A percentile compares a stretch with the other conserved stretches of the same genome.
phyloP scores from a whole-genome alignment of 805 yeast genomes.

The Candida namnaoensis region DNA sequence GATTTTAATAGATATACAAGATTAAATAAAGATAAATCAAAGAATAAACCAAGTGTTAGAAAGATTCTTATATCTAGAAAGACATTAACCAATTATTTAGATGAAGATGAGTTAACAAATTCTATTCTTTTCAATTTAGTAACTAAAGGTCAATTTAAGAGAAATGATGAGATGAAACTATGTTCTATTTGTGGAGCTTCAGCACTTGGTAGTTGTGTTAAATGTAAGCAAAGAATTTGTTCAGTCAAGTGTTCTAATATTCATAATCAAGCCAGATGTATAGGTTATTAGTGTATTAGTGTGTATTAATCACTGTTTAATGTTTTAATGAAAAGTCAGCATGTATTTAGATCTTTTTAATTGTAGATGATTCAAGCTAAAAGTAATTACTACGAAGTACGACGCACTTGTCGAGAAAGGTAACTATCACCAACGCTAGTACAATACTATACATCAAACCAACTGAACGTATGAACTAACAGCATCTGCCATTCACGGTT shows the following conservation, averaged over 20 bases:
- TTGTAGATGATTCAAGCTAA: no score
- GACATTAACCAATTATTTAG: constrained; percentile 29
- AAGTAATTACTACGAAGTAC: no score
- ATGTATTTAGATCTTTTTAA: no score
- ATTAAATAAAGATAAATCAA: constrained; percentile 2
- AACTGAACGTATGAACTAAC: no score
- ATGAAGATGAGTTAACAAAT: constrained; percentile 31
- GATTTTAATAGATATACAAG: constrained; percentile 10
- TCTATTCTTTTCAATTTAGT: constrained; percentile 19
- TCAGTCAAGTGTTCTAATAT: constrained; percentile 28
- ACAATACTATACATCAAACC: no score
- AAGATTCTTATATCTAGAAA: constrained; percentile 31
- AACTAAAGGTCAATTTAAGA: constrained; percentile 19
- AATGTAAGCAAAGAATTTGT: constrained; percentile 33
- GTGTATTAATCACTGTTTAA: no score
- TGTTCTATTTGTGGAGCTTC: constrained; percentile 39
- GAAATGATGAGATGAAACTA: constrained; percentile 27
- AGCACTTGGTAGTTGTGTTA: constrained; percentile 30
- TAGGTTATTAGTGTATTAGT: constrained; percentile 14
- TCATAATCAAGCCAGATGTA: constrained; percentile 36
- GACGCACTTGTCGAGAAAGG: no score
- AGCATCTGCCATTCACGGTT: no score
- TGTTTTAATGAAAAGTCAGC: no score
- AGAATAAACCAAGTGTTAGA: constrained; percentile 9
- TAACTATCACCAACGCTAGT: no score